Evolutionary conservation across 108 stramenopile species (phyloP).

Genomic region (Schizochytrium sp.): DNA sequence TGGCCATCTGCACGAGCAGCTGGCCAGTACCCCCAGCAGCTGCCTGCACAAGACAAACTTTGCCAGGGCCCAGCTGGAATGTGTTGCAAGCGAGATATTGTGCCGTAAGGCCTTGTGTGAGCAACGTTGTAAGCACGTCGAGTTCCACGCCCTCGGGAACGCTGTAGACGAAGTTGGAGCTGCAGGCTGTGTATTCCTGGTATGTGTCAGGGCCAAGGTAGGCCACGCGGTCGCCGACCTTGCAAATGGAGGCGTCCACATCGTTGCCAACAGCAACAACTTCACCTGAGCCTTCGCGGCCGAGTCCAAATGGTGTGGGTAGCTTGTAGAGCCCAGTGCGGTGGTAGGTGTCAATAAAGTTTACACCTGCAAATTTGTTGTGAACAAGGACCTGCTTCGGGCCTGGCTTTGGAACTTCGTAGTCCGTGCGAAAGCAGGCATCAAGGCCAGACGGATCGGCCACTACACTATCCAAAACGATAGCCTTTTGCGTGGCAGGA

Average conservation of each 20-base stretch:
- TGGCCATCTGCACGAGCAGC: conserved; percentile 89
- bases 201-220: conserved; percentile 78
- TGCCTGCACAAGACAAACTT: neutral
- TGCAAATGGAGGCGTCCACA: conserved; percentile 66
- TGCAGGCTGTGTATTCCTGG: conserved; percentile 82
- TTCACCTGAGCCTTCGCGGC: conserved; percentile 82
- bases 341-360: conserved; percentile 86
- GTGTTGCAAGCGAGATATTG: neutral
- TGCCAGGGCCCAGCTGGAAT: neutral
- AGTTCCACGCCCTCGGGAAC: conserved; percentile 78
- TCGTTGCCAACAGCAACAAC: conserved; percentile 2
- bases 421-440: conserved; percentile 15
- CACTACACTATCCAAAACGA: neutral
- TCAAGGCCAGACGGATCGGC: neutral
- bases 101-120: conserved; percentile 83
- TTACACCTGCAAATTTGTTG: conserved; percentile 83
- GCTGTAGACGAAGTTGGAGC: conserved; percentile 75
- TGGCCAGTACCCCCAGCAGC: conserved; percentile 85
- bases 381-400: conserved; percentile 77
- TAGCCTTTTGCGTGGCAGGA: neutral
- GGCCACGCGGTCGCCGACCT: conserved; percentile 78
- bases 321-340: conserved; percentile 81
- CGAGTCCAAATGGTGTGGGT: conserved; percentile 78
- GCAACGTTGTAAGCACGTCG: conserved; percentile 76
- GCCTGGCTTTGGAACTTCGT: neutral